Evolutionary conservation across 2,329 filamentous ascomycete genomes (phyloP).

Genomic region (Stachybotrys chlorohalonatus): DNA sequence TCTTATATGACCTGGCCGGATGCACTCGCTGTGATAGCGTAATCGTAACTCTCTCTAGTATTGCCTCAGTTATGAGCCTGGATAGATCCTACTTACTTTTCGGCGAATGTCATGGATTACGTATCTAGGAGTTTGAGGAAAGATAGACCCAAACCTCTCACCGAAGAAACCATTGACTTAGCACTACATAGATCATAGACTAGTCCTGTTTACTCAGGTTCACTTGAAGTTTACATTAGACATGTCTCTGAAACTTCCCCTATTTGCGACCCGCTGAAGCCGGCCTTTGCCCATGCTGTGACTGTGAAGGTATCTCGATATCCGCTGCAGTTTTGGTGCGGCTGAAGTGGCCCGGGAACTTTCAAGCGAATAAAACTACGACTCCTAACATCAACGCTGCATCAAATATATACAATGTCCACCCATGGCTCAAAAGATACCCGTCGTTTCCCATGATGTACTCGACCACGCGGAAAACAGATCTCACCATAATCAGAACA

Average conservation of each 20-base stretch:
- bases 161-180: background rate
- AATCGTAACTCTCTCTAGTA: no score
- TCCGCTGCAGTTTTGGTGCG: background rate
- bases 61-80: no score
- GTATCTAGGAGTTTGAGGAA: background rate
- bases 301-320: background rate
- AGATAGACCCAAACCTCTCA: background rate
- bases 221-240: background rate
- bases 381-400: constrained; percentile 21
- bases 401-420: constrained; percentile 28
- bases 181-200: background rate
- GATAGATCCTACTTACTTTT: no score
- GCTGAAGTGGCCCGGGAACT: background rate
- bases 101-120: no score
- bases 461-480: constrained; percentile 31
- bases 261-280: background rate
- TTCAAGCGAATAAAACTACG: background rate
- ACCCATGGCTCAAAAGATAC: constrained; percentile 25
- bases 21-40: no score
- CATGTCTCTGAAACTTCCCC: background rate
- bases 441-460: constrained; percentile 26
- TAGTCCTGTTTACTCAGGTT: background rate
- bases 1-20: no score
- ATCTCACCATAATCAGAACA: constrained; percentile 26
- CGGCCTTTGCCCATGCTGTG: background rate